phyloP scores from a whole-genome alignment of 805 yeast genomes.

The Grigorovia humatica region DNA sequence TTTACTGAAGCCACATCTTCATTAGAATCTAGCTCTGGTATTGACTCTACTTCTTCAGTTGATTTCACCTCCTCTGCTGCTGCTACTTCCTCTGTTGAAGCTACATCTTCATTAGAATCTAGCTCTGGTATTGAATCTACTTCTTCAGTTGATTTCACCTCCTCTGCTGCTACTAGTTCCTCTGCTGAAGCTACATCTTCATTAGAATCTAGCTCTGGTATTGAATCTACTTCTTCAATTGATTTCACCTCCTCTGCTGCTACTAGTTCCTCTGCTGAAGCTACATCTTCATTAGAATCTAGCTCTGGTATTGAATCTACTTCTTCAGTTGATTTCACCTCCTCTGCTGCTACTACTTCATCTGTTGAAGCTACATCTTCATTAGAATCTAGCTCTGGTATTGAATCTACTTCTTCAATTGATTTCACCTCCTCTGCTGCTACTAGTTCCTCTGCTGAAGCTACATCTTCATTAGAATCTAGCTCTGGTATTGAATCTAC shows the following conservation, averaged over 20 bases:
- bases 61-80: not conserved
- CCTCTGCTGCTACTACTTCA: not conserved
- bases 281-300: not conserved
- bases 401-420: not conserved
- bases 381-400: not conserved
- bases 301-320: not conserved
- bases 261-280: not conserved
- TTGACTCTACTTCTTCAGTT: not conserved
- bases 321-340: not conserved
- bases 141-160: not conserved
- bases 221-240: not conserved
- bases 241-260: not conserved
- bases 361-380: not conserved
- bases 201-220: not conserved
- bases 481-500: not conserved
- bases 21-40: not conserved
- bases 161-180: not conserved
- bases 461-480: not conserved
- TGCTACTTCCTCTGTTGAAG: not conserved
- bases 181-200: not conserved
- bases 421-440: not conserved
- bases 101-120: not conserved
- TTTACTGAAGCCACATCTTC: not conserved
- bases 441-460: not conserved
- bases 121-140: not conserved